phyloP scores from a whole-genome alignment of 2,329 filamentous ascomycete species.

The Coleophoma eucalyptorum region DNA sequence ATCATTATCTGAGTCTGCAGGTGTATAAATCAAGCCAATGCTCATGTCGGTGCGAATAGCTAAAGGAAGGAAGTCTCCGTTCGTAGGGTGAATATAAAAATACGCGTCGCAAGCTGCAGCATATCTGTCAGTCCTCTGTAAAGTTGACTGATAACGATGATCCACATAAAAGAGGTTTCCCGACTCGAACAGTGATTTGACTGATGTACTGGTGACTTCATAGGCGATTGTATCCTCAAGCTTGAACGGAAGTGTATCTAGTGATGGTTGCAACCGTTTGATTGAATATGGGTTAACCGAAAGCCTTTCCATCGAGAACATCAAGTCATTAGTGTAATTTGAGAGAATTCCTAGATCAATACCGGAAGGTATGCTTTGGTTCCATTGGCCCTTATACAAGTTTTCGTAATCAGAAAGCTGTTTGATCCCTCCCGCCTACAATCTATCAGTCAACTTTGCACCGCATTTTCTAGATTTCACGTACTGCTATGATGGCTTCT shows the following conservation, averaged over 20 bases:
- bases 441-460: too few relatives aligned
- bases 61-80: conserved; percentile 40
- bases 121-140: conserved; percentile 26
- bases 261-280: conserved; percentile 25
- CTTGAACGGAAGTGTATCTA: conserved; percentile 32
- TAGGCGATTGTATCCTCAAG: conserved; percentile 26
- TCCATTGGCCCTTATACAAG: conserved; percentile 40
- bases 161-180: conserved; percentile 41
- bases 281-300: conserved; percentile 37
- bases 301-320: conserved; percentile 44
- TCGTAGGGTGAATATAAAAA: conserved; percentile 39
- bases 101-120: conserved; percentile 39
- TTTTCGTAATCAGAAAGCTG: conserved; percentile 33
- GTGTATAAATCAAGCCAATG: conserved; percentile 40
- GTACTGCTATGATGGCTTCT: neutral
- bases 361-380: conserved; percentile 30
- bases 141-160: conserved; percentile 31
- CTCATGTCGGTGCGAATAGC: conserved; percentile 43
- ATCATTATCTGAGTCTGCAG: conserved; percentile 37
- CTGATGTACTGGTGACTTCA: conserved; percentile 28
- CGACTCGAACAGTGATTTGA: conserved; percentile 28
- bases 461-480: neutral
- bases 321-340: conserved; percentile 42
- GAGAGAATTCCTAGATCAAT: conserved; percentile 31
- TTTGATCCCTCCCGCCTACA: conserved; percentile 24